Conservation (phyloP, 2,329 filamentous ascomycete genomes). For the Colletotrichum tanaceti region DNA sequence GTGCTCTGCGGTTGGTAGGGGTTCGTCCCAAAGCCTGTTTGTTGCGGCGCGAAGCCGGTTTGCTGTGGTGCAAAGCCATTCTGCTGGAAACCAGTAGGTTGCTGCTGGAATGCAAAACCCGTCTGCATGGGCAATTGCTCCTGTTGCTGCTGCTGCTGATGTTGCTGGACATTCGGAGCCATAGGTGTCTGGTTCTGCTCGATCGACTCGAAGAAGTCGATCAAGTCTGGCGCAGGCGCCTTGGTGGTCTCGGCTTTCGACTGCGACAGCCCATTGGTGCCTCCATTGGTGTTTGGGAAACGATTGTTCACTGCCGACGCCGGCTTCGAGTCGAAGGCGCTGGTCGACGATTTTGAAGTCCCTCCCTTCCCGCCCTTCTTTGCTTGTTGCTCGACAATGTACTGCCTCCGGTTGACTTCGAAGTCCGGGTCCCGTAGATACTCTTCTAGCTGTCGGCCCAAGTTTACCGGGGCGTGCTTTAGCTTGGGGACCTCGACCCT, state of each 20-base stretch:
- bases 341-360: slow-evolving; percentile 44
- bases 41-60: slow-evolving; percentile 56
- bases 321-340: slow-evolving; percentile 51
- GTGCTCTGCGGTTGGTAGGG: slow-evolving; percentile 57
- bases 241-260: slow-evolving; percentile 64
- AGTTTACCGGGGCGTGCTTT: slow-evolving; percentile 94
- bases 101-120: slow-evolving; percentile 49
- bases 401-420: slow-evolving; percentile 91
- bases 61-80: slow-evolving; percentile 58
- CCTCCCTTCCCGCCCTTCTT: slow-evolving; percentile 62
- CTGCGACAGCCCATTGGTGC: slow-evolving; percentile 50
- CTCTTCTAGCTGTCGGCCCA: slow-evolving; percentile 90
- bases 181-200: slow-evolving; percentile 86
- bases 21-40: slow-evolving; percentile 54
- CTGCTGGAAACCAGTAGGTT: slow-evolving; percentile 50
- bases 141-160: slow-evolving; percentile 51
- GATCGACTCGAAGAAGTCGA: slow-evolving; percentile 95
- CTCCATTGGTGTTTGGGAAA: slow-evolving; percentile 55
- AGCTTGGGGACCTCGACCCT: slow-evolving; percentile 94
- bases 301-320: slow-evolving; percentile 56
- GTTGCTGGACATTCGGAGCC: slow-evolving; percentile 56
- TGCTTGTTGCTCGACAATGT: slow-evolving; percentile 86
- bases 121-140: slow-evolving; percentile 45
- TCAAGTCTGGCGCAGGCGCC: slow-evolving; percentile 80
- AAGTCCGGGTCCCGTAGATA: slow-evolving; percentile 96